Evolutionary conservation across 2,329 filamentous ascomycete species (phyloP).

Genomic region (Beauveria bassiana): DNA sequence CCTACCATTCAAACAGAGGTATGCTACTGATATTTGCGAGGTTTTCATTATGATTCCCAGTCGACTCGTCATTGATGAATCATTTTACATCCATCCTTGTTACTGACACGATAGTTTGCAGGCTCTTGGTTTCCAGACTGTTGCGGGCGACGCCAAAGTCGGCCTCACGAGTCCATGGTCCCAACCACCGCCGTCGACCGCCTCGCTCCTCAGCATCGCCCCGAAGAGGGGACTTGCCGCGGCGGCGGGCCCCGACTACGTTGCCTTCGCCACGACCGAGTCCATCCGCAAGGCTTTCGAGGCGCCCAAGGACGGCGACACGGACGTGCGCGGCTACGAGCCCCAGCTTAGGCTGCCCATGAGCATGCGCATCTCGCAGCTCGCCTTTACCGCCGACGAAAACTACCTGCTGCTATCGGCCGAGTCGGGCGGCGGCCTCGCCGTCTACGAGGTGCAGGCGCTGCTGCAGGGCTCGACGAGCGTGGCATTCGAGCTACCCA

Average conservation of each 20-base stretch:
- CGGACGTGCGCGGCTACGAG: constrained; percentile 61
- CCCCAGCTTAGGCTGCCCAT: constrained; percentile 68
- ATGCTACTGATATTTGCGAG: constrained; percentile 18
- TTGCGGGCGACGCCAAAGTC: constrained; percentile 75
- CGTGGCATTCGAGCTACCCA: constrained; percentile 66
- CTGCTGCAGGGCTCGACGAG: constrained; percentile 60
- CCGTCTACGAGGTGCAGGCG: constrained; percentile 69
- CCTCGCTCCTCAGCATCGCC: constrained; percentile 79
- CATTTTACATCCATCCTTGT: background rate
- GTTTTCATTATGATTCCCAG: background rate
- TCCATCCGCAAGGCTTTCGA: constrained; percentile 69
- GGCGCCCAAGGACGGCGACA: constrained; percentile 48
- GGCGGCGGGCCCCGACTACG: constrained; percentile 73
- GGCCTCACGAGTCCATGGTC: constrained; percentile 76
- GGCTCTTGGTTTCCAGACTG: constrained; percentile 73
- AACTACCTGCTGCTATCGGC: constrained; percentile 75
- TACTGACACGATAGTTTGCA: constrained; percentile 21
- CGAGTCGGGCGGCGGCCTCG: constrained; percentile 71
- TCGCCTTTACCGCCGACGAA: constrained; percentile 88
- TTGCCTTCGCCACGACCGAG: constrained; percentile 71
- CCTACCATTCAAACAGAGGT: constrained; percentile 79
- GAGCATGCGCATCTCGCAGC: constrained; percentile 71
- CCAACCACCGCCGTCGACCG: constrained; percentile 63
- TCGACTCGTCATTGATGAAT: too few species aligned
- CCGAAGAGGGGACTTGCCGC: constrained; percentile 74